Evolutionary conservation across 306 rosid genomes (phyloP).

Genomic region (Trifolium dubium): DNA sequence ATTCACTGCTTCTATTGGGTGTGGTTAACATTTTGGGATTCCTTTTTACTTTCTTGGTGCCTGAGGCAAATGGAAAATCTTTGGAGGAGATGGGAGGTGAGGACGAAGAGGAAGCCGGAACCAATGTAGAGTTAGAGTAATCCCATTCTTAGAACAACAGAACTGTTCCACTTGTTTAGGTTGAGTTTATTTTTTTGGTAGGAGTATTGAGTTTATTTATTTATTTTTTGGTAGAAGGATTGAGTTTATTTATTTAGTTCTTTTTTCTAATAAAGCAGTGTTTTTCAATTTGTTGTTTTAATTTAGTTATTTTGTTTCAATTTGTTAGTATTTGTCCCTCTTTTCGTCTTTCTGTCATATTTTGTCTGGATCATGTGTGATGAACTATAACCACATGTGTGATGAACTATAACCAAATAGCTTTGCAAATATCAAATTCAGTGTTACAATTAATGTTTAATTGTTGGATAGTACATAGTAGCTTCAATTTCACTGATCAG

Average conservation of each 20-base stretch:
- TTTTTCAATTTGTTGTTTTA: not conserved
- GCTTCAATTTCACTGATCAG: not conserved
- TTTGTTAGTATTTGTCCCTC: not conserved
- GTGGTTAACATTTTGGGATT: slow-evolving; percentile 63
- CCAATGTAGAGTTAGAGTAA: slow-evolving; percentile 35
- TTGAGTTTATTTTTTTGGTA: not conserved
- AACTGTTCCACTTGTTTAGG: slow-evolving; percentile 60
- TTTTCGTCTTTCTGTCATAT: not conserved
- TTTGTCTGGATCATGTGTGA: not conserved
- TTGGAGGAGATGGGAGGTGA: slow-evolving; percentile 89
- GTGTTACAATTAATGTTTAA: not conserved
- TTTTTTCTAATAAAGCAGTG: slow-evolving; percentile 27
- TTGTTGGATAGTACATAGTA: not conserved
- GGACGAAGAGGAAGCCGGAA: slow-evolving; percentile 60
- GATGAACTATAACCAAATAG: not conserved
- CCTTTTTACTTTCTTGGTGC: slow-evolving; percentile 70
- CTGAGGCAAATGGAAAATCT: slow-evolving; percentile 80
- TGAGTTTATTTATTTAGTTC: not conserved
- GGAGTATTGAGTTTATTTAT: not conserved
- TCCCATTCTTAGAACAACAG: slow-evolving; percentile 36
- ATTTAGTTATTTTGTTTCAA: not conserved
- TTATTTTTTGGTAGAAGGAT: slow-evolving; percentile 3
- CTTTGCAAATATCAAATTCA: not conserved
- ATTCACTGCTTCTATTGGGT: slow-evolving; percentile 61
- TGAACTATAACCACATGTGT: slow-evolving; percentile 12